Evolutionary conservation across 106 monocot species (phyloP).

Genomic region (Xerophyta viscosa): DNA sequence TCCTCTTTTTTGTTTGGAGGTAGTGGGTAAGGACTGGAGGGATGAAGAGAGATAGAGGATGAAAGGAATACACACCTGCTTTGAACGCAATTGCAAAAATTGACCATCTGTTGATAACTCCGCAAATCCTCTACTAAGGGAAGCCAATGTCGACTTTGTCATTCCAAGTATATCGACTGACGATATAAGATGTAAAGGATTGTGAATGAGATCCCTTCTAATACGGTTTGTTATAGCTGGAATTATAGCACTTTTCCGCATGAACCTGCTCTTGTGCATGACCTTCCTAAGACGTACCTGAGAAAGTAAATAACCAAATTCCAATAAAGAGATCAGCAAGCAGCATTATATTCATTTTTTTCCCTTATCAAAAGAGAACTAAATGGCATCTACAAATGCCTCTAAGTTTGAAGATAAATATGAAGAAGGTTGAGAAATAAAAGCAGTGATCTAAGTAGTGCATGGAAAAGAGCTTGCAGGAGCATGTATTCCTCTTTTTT

Average conservation of each 20-base stretch:
- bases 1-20: too few species aligned
- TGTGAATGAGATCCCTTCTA: slow-evolving; percentile 94
- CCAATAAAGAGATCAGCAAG: not conserved
- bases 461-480: too few species aligned
- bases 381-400: too few species aligned
- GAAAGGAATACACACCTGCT: slow-evolving; percentile 47
- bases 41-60: not conserved
- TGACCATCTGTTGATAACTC: slow-evolving; percentile 97
- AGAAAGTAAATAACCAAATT: slow-evolving; percentile 4
- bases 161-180: slow-evolving; percentile 93
- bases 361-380: too few species aligned
- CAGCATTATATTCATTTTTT: not conserved
- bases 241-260: slow-evolving; percentile 70
- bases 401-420: too few species aligned
- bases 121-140: slow-evolving; percentile 98
- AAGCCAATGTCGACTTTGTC: slow-evolving; percentile 95
- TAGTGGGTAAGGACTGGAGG: too few species aligned
- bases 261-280: slow-evolving; percentile 65
- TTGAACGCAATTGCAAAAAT: slow-evolving; percentile 83
- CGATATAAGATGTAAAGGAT: slow-evolving; percentile 93
- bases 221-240: slow-evolving; percentile 78
- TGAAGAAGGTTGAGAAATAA: too few species aligned
- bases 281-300: slow-evolving; percentile 94
- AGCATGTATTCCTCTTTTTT: too few species aligned
- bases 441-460: too few species aligned